Evolutionary conservation across 1,139 yeast genomes (phyloP), one percentile per base, ranked within the genome.

Genomic region (Schwanniomyces etchellsii): DNA sequence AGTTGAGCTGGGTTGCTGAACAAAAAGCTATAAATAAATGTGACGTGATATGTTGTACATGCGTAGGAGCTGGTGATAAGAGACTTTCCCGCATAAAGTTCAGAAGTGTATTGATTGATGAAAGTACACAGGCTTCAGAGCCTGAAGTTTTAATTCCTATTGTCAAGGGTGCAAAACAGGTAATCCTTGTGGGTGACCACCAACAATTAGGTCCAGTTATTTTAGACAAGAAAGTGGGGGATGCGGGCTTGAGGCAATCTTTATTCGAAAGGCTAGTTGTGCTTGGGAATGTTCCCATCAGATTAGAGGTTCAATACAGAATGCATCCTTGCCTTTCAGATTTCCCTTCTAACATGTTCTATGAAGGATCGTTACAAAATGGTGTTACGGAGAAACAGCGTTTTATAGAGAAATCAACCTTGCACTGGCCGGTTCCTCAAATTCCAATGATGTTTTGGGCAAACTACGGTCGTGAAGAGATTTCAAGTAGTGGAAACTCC

Each of bases 361-460:
- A 89, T 55, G 96, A 88, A 47, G 97, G 97, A 20, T 72, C 83
- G 28, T 70, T 89, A 44, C 96, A 88, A 52, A 88, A 88, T 50
- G 96, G 96, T 43, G 95, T 88, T 7, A 80, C 93, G 0, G 66
- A 73, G 15, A 83, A 78, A 34, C 81, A 85, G 43, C 69, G 96
- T 40, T 60, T 70, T 13, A 55, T 81, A 18, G 48, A 61, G 5
- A 60, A 71, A 16, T 65, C 77, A 4, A 65, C 71, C 5, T 86
- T 88, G 61, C 95, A 95, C 11, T 89, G 96, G 96, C 96, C 96
- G 0, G 80, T 82, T 16, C 61, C 66, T 23, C 81, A 77, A 30
- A 68, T 68, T 3, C 96, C 96, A 13, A 85, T 86, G 95, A 83
- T 88, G 93, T 85, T 89, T 47, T 88, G 96, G 96, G 82, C 88